Evolutionary conservation across 345 rosid species (phyloP), one percentile per base, ranked within the genome.

Genomic region (Eucalyptus pauciflora): DNA sequence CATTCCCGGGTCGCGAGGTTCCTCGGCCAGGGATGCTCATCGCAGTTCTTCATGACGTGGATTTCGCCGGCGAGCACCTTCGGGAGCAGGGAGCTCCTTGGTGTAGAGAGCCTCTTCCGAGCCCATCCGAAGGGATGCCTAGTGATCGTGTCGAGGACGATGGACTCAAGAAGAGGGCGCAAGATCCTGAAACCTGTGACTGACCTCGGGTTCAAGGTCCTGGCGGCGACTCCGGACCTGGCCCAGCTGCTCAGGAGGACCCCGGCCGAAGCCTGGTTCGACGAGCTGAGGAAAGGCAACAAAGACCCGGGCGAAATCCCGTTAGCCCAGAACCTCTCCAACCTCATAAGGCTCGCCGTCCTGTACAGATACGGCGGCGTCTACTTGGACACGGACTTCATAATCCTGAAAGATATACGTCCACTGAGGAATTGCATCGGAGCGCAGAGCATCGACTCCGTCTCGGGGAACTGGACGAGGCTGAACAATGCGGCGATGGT

Each of bases 1-100:
- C 96, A 94, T 25, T 88, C 91, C 11, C 93, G 96, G 50, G 93
- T 94, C 88, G 58, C 92, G 24, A 87, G 92, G 31, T 96, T 96
- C 91, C 94, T 96, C 60, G 58, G 90, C 89, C 85, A 91, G 4
- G 71, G 87, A 8, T 96, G 99, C n/a, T 94, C 92, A 37, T 91
- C 94, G 81, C 93, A 90, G 88, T 94, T 96, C 90, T 97, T 94
- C 93, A 95, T 96, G 99, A 96, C 96, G 64, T 97, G 98, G 99
- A 94, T 97, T 89, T 95, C 99, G 18, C 93, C 94, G 15, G 96
- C 91, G 5, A 89, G 79, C 8, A 89, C 86, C 11, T 96, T 95
- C 24, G 94, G 95, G 16, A 91, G 90, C 14, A 93, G 97, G 71
- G 97, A 97, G 64, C 22, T 93, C 86, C 29, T 95, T n/a, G 93